Base-by-base conservation (phyloP, 495 filamentous ascomycete genomes). In the Elasticomyces elasticus region DNA sequence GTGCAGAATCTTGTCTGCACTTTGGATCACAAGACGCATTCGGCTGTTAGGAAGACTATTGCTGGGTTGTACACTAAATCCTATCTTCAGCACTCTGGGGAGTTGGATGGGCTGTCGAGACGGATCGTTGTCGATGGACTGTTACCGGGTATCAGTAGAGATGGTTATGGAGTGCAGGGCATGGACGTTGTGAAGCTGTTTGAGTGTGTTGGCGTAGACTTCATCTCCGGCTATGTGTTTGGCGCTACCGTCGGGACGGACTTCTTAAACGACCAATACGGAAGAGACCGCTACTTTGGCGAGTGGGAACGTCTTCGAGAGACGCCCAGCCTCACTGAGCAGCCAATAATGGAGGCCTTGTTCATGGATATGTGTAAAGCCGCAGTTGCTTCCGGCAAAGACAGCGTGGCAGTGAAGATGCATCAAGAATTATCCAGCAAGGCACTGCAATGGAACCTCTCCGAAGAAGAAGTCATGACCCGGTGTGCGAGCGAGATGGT, bases 21-120 rank as follows among this genome's bases (percentile, higher is more conserved):
- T 0, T 30, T 38, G 26, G 63, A 61, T 13, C 70, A 73, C 49
- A 72, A 71, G 42, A 68, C 72, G 10, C 84, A 86, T 65, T 79
- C 84, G 11, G 64, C 62, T 1, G 72, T 78, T 31, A 86, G 86
- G 66, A 77, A 81, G 31, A 79, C 82, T 75, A 69, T 90, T 23
- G 82, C 81, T n/a, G 74, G 83, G 59, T 72, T 83, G 28, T 88
- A 85, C 69, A 82, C 81, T 55, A 89, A 89, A 61, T 85, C 85
- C 11, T 79, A 70, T 57, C 67, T 91, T 40, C 78, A 82, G 52
- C 70, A 72, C 19, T 88, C 84, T 6, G 65, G 74, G 0, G 71
- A 83, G 28, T 62, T 88, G 30, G 66, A 69, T 1, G 64, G 72
- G 10, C 80, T 87, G 57, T 77, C 83, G n/a, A 64, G 72, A 46